Base-by-base conservation (phyloP, 2,329 filamentous ascomycete species). In the Paraphoma chrysanthemicola region DNA sequence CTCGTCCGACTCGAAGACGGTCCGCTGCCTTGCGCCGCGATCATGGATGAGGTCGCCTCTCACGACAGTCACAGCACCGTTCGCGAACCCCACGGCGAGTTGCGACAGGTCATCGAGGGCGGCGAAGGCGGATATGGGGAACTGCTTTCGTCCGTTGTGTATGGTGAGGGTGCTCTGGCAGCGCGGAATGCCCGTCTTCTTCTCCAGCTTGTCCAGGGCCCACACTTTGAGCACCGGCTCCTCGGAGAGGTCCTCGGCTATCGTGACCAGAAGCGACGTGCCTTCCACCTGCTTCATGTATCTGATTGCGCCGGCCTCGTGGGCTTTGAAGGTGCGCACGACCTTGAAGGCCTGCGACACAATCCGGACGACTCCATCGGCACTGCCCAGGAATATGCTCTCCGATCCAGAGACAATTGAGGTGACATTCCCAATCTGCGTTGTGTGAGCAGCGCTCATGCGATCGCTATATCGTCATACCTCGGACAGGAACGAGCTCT, bases 181-280 rank as follows among this genome's bases (percentile, higher is more conserved):
- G 39, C 89, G 91, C 14, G 95, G 95, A 59, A 90, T 82, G 42
- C 93, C 93, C 4, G 92, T 96, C 83, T 96, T 98, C 84, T 95
- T 98, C 65, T 96, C 92, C 4, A 90, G 85, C 78, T 93, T 96
- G 74, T 98, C 93, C 66, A 99, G 82, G 18, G 92, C 94, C 95
- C 95, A 99, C n/a, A 98, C 94, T 76, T 97, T 98, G 57, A 99
- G 79, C 17, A 94, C 85, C 0, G 95, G 94, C 68, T 98, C 93
- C 68, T 86, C 90, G 39, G 90, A 90, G 50, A 97, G 81, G 70
- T 98, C 93, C 78, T 99, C 95, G 56, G 90, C 86, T 57, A 94
- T 83, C 0, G 95, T 98, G 36, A 97, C 88, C 29, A 99, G 83
- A 60, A 97, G 79, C 51, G 92, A 89, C 1, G 93, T 97, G 36